phyloP scores from a whole-genome alignment of 129 eudicot genomes.

The Heracleum sosnowskyi region DNA sequence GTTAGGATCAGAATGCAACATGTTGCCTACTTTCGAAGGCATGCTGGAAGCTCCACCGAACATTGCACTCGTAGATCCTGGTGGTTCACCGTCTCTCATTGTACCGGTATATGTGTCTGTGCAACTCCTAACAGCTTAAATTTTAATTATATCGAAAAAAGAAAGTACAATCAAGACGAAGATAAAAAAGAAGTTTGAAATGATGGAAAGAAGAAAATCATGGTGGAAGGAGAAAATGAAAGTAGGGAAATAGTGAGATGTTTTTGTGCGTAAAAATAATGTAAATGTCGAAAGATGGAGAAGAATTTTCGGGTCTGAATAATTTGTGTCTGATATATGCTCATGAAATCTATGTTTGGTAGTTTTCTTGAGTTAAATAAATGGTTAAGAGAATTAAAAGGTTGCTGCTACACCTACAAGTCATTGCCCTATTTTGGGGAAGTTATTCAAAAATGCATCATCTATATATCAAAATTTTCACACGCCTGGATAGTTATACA shows the following conservation, averaged over 20 bases:
- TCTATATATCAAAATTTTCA: not conserved
- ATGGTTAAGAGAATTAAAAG: conserved; percentile 1
- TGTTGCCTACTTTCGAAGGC: conserved; percentile 28
- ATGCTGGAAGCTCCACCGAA: conserved; percentile 19
- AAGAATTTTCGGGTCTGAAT: conserved; percentile 1
- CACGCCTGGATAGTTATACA: not conserved
- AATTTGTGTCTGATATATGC: not conserved
- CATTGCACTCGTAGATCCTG: conserved; percentile 14
- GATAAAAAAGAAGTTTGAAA: not conserved
- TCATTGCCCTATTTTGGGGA: not conserved
- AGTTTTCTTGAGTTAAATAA: not conserved
- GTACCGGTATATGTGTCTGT: not conserved
- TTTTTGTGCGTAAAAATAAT: not conserved
- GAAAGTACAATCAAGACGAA: not conserved
- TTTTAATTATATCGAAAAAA: not conserved
- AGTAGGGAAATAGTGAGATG: not conserved
- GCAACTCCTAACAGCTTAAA: not conserved
- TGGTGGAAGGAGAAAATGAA: not conserved
- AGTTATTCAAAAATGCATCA: not conserved
- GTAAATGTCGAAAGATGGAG: not conserved
- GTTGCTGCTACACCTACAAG: not conserved
- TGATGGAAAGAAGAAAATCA: not conserved
- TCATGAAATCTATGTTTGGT: not conserved
- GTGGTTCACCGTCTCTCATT: conserved; percentile 27
- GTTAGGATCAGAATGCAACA: conserved; percentile 48